These are phyloP conservation scores for Diaporthe vexans DNA, from an alignment of 2,329 filamentous ascomycete genomes.

Conservation along the genomic window DNA sequence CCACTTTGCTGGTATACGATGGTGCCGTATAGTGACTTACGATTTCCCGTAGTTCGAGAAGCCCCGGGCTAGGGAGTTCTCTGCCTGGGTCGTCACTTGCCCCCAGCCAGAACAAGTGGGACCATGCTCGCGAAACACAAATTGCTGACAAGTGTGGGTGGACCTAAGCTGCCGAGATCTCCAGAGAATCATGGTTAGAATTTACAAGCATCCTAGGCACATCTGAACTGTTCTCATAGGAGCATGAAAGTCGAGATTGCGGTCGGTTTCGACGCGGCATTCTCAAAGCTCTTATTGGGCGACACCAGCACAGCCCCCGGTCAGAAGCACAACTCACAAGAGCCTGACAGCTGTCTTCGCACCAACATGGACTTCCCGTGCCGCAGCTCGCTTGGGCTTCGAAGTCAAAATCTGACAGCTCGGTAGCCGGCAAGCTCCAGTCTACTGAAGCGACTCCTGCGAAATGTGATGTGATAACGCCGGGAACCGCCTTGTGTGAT, in stretches of 20 bases:
- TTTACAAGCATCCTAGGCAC: slow-evolving; percentile 25
- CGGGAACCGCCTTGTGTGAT: slow-evolving; percentile 18
- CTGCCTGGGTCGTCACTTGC: neutral
- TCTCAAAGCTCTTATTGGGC: slow-evolving; percentile 31
- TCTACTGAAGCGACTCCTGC: slow-evolving; percentile 12
- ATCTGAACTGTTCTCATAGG: slow-evolving; percentile 1
- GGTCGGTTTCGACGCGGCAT: neutral
- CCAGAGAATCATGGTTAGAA: neutral
- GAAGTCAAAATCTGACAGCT: slow-evolving; percentile 32
- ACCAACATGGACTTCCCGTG: slow-evolving; percentile 27
- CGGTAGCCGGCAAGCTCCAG: slow-evolving; percentile 36
- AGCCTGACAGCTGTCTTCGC: slow-evolving; percentile 21
- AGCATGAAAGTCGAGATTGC: slow-evolving; percentile 28
- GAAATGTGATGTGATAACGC: slow-evolving; percentile 32
- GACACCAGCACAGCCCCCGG: slow-evolving; percentile 16
- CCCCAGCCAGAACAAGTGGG: neutral
- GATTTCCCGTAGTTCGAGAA: neutral
- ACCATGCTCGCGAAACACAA: neutral
- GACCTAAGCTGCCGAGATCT: slow-evolving; percentile 30
- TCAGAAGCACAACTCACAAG: slow-evolving; percentile 1
- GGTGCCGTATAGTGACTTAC: neutral
- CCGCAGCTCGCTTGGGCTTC: slow-evolving; percentile 27
- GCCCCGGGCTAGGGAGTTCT: neutral
- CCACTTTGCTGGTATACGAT: neutral
- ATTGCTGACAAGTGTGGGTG: slow-evolving; percentile 29